Conservation (phyloP, 73 alveolate species). For the Paramecium primaurelia region DNA sequence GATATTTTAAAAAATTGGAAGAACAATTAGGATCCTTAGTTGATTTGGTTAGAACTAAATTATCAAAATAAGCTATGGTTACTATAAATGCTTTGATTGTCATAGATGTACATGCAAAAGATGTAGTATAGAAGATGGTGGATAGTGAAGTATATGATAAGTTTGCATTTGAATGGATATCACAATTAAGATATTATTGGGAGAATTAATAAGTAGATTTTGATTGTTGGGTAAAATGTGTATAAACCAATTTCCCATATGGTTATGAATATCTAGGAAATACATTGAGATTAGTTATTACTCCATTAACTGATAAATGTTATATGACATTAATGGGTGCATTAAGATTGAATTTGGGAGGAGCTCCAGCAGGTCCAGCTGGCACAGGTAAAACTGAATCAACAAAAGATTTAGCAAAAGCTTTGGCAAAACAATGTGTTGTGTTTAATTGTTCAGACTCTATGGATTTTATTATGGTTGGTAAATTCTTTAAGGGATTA, state of each 20-base stretch:
- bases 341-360: constrained; percentile 93
- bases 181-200: constrained; percentile 99
- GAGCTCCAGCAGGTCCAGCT: constrained; percentile 99
- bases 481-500: constrained; percentile 98
- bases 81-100: constrained; percentile 98
- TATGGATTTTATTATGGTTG: constrained; percentile 98
- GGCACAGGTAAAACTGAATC: constrained; percentile 99
- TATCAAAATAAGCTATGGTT: constrained; percentile 81
- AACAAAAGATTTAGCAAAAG: constrained; percentile 98
- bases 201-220: constrained; percentile 84
- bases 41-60: constrained; percentile 95
- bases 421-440: constrained; percentile 98
- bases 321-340: constrained; percentile 99
- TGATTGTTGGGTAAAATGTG: constrained; percentile 95
- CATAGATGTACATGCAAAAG: constrained; percentile 99
- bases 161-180: constrained; percentile 99
- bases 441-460: constrained; percentile 95
- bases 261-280: constrained; percentile 99
- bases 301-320: constrained; percentile 99
- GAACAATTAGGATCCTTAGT: constrained; percentile 90
- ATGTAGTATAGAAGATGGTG: constrained; percentile 94
- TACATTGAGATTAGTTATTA: constrained; percentile 98
- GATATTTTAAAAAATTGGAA: constrained; percentile 75
- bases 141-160: constrained; percentile 82
- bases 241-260: constrained; percentile 98